phyloP scores from a whole-genome alignment of 495 filamentous ascomycete species.

The Annulohypoxylon bovei region DNA sequence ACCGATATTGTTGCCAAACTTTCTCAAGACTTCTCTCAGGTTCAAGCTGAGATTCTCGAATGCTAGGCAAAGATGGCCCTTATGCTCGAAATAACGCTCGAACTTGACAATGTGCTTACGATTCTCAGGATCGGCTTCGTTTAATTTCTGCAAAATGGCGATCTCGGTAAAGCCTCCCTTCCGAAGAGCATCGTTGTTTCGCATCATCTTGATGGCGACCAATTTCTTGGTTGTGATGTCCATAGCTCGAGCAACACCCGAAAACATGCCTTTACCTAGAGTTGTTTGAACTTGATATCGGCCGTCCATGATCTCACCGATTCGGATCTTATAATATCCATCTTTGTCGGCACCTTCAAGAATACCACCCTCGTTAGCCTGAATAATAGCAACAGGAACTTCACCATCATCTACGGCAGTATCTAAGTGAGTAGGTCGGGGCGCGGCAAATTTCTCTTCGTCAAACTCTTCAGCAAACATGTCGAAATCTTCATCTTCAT shows the following conservation, averaged over 20 bases:
- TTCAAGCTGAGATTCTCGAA: slow-evolving; percentile 97
- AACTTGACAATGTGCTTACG: slow-evolving; percentile 93
- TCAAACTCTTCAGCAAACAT: slow-evolving; percentile 96
- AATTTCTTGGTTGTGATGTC: slow-evolving; percentile 76
- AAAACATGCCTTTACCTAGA: slow-evolving; percentile 96
- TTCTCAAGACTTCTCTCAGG: slow-evolving; percentile 93
- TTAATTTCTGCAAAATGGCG: slow-evolving; percentile 85
- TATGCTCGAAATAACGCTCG: slow-evolving; percentile 89
- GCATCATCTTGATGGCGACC: slow-evolving; percentile 93
- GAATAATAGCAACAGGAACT: slow-evolving; percentile 49
- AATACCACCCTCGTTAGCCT: slow-evolving; percentile 75
- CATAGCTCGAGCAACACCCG: slow-evolving; percentile 89
- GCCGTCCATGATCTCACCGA: slow-evolving; percentile 86
- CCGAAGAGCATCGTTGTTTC: slow-evolving; percentile 90
- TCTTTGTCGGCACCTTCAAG: slow-evolving; percentile 94
- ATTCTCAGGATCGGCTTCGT: slow-evolving; percentile 83
- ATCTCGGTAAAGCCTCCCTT: slow-evolving; percentile 97
- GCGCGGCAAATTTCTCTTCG: slow-evolving; percentile 85
- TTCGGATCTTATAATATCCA: slow-evolving; percentile 92
- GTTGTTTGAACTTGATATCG: slow-evolving; percentile 87
- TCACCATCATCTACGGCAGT: slow-evolving; percentile 49
- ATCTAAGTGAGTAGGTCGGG: slow-evolving; percentile 55
- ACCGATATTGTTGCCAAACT: slow-evolving; percentile 92
- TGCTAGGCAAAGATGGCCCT: slow-evolving; percentile 93
- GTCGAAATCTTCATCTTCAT: slow-evolving; percentile 77